Percentiles rank a stretch among this genome's conserved stretches.
These are phyloP conservation scores for Backusella macrospora DNA, from an alignment of 192 early-diverging fungal species.

Conservation along the genomic window DNA sequence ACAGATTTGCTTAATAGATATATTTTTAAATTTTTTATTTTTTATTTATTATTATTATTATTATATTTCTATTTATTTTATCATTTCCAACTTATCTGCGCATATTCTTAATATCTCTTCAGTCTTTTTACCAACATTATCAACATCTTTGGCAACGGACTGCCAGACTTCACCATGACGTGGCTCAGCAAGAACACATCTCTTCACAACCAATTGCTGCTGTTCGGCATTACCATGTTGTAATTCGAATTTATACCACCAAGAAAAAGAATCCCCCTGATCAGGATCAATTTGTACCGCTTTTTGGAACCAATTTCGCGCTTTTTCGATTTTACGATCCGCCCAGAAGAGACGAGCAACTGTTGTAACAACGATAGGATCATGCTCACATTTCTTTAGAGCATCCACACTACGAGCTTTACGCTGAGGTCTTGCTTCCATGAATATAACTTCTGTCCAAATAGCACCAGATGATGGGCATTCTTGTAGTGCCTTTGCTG, in stretches of 20 bases:
- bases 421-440: slow-evolving; percentile 85
- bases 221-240: slow-evolving; percentile 70
- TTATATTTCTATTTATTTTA: slow-evolving; percentile 21
- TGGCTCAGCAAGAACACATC: slow-evolving; percentile 81
- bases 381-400: slow-evolving; percentile 87
- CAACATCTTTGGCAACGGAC: slow-evolving; percentile 72
- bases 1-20: background rate
- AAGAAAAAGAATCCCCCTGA: slow-evolving; percentile 93
- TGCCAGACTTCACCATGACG: slow-evolving; percentile 92
- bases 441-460: slow-evolving; percentile 87
- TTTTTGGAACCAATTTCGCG: slow-evolving; percentile 87
- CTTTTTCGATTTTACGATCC: slow-evolving; percentile 93
- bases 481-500: slow-evolving; percentile 92
- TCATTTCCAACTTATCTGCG: slow-evolving; percentile 36
- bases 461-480: slow-evolving; percentile 84
- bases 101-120: slow-evolving; percentile 62
- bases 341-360: slow-evolving; percentile 93
- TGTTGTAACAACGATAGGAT: slow-evolving; percentile 75
- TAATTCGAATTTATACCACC: slow-evolving; percentile 91
- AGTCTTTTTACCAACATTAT: slow-evolving; percentile 64
- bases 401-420: slow-evolving; percentile 90
- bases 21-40: background rate
- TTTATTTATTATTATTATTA: background rate
- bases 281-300: slow-evolving; percentile 84
- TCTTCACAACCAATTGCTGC: slow-evolving; percentile 57